Percentiles rank a stretch among this genome's conserved stretches.
These are phyloP conservation scores for Kalmanozyma brasiliensis DNA, from an alignment of 1,284 basidiomycete species.

Conservation along the genomic window DNA sequence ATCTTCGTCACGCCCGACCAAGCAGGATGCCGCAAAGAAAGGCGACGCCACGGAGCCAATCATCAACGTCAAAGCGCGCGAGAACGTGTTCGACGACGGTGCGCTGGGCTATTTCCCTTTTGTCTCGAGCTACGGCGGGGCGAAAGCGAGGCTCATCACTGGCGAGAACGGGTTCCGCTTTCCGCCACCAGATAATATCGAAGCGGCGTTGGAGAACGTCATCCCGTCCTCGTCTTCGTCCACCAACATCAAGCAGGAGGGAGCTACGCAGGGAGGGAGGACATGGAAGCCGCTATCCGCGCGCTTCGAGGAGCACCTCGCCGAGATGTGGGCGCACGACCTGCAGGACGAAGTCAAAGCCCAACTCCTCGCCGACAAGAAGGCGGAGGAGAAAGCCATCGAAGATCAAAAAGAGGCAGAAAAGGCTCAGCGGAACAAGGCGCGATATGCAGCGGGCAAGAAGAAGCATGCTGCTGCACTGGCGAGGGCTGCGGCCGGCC, in stretches of 20 bases:
- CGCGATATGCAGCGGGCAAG: slow-evolving; percentile 38
- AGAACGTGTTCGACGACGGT: slow-evolving; percentile 92
- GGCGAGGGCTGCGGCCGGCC: slow-evolving; percentile 22
- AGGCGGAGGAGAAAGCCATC: slow-evolving; percentile 30
- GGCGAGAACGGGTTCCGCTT: slow-evolving; percentile 79
- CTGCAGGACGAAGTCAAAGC: slow-evolving; percentile 50
- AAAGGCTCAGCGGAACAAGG: too few relatives aligned
- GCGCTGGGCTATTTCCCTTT: slow-evolving; percentile 94
- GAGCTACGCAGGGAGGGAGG: not conserved
- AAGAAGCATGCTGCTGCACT: slow-evolving; percentile 33
- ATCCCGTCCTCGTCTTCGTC: not conserved
- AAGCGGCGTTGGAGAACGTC: slow-evolving; percentile 38
- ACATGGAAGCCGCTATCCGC: slow-evolving; percentile 45
- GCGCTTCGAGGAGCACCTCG: slow-evolving; percentile 49
- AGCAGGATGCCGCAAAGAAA: slow-evolving; percentile 12
- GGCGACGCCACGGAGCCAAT: slow-evolving; percentile 22
- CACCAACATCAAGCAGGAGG: not conserved
- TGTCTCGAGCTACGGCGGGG: slow-evolving; percentile 91
- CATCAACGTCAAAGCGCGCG: slow-evolving; percentile 61
- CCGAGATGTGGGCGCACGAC: slow-evolving; percentile 54
- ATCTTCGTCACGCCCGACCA: slow-evolving; percentile 10
- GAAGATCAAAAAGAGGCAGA: slow-evolving; percentile 21
- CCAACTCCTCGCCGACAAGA: slow-evolving; percentile 17
- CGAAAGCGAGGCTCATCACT: slow-evolving; percentile 83
- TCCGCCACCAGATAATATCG: slow-evolving; percentile 72